Conservation (phyloP, 768 basidiomycete species). For the Mrakia gelida region DNA sequence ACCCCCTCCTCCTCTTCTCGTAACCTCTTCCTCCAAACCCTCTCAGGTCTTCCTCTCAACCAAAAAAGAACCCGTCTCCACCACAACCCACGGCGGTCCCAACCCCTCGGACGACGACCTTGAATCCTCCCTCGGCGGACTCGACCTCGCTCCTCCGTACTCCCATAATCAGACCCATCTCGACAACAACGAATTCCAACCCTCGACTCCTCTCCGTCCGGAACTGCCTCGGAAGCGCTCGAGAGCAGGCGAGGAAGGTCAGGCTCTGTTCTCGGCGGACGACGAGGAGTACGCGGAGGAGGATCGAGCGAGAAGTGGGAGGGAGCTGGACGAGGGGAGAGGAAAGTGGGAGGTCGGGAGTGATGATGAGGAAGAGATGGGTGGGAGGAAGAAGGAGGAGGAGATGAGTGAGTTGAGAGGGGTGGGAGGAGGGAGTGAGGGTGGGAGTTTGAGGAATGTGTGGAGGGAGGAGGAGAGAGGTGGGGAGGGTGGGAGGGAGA, state of each 20-base stretch:
- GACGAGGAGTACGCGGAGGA: conserved; percentile 10
- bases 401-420: background rate
- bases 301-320: too few species aligned
- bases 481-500: background rate
- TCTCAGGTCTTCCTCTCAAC: conserved; percentile 18
- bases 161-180: background rate
- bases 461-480: conserved; percentile 1
- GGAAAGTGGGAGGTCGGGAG: conserved; percentile 24
- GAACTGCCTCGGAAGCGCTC: background rate
- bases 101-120: background rate
- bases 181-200: background rate
- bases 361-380: conserved; percentile 14
- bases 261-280: conserved; percentile 20
- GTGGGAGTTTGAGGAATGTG: background rate
- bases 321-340: background rate
- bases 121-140: background rate
- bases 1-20: background rate
- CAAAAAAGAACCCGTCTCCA: conserved; percentile 11
- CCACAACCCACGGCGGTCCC: too few species aligned
- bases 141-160: background rate
- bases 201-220: background rate
- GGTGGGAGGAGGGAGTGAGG: background rate
- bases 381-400: background rate
- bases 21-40: background rate
- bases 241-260: conserved; percentile 13